Evolutionary conservation across 1,139 yeast genomes (phyloP), one percentile per base, ranked within the genome.

Genomic region (Kodamaea fungicola): DNA sequence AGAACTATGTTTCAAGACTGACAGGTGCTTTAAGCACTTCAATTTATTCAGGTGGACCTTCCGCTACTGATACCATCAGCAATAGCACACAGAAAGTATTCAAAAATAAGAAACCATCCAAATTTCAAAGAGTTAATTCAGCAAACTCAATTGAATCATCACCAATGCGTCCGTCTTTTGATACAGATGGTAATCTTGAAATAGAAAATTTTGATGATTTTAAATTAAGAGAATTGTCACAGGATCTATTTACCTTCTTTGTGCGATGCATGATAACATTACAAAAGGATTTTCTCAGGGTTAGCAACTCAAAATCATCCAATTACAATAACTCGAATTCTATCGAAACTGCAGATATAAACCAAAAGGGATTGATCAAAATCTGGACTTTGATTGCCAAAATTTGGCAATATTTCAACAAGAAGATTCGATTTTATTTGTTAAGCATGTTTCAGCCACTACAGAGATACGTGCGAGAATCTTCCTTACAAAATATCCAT

Each of bases 351-450:
- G 33, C 30, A 26, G 31, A 22, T 6, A 32, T 36, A 2, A 25
- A 28, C 23, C 23, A 30, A 12, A 21, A 35, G 27, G 37, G 37
- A 7, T 12, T 39, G 6, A 8, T 25, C 9, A 31, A 35, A 12
- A 32, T 36, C 12, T 47, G 50, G 52, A 23, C 37, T 2, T 36
- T 22, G 7, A 37, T 46, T 16, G 41, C 51, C 2, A 39, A 39
- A 5, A 30, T 39, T 24, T 69, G 74, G 74, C 22, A 38, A 5
- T 64, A 61, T 37, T 69, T 68, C 46, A 61, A 65, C 38, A 46
- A 47, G 22, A 57, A 55, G 27, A 56, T 68, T 2, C 42, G 68
- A 16, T 67, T 48, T 39, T 56, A 46, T 30, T 25, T 67, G 8
- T 33, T 64, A 13, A 53, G 56, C 16, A 52, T 63, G 22, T 66